Conservation (phyloP, 768 basidiomycete genomes). For the Austroboletus eburneus region DNA sequence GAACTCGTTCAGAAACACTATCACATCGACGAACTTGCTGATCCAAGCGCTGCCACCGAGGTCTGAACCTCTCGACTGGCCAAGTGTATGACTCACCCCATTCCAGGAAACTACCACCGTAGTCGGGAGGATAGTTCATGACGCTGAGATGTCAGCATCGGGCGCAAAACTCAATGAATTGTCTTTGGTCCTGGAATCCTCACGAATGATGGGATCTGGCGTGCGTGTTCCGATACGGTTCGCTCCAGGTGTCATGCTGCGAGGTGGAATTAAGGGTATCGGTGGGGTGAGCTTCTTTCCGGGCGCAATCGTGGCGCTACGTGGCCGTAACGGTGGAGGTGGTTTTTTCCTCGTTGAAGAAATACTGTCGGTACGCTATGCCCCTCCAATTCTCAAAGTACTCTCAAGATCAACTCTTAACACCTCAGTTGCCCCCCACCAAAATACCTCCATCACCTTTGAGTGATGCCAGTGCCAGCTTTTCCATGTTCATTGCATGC, state of each 20-base stretch:
- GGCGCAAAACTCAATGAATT: constrained; percentile 69
- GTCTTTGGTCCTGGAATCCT: constrained; percentile 77
- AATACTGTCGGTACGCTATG: constrained; percentile 62
- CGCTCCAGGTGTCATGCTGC: constrained; percentile 58
- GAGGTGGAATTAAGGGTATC: constrained; percentile 57
- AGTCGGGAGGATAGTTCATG: constrained; percentile 71
- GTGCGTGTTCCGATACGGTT: constrained; percentile 70
- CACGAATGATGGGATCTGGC: constrained; percentile 67
- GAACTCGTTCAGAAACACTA: constrained; percentile 71
- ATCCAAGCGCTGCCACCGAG: constrained; percentile 61
- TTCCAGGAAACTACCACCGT: constrained; percentile 59
- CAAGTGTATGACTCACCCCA: background rate
- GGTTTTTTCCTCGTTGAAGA: constrained; percentile 83
- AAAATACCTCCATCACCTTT: constrained; percentile 40
- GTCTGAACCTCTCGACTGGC: constrained; percentile 26
- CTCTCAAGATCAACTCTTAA: background rate
- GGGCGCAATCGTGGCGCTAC: constrained; percentile 81
- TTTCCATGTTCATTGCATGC: constrained; percentile 68
- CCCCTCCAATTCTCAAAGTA: background rate
- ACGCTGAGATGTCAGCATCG: constrained; percentile 54
- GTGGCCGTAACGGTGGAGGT: constrained; percentile 88
- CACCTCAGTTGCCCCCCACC: constrained; percentile 58
- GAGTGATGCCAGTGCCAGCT: constrained; percentile 37
- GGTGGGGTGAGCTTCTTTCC: constrained; percentile 78
- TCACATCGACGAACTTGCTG: constrained; percentile 66